Evolutionary conservation across 2,329 filamentous ascomycete genomes (phyloP), one percentile per base, ranked within the genome.

Genomic region (Byssothecium circinans): DNA sequence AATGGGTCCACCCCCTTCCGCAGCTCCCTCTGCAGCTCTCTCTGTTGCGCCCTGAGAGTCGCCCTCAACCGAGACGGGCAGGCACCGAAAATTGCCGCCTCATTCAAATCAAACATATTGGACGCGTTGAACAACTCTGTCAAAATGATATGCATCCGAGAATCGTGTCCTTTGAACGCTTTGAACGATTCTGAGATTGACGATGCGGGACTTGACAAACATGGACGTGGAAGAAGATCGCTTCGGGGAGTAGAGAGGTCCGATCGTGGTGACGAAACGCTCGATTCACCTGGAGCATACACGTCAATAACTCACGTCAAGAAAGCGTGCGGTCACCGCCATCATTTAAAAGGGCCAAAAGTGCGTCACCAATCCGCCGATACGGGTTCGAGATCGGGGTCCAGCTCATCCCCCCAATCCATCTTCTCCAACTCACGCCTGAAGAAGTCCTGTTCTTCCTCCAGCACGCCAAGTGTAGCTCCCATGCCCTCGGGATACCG

Each of bases 401-500:
- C 64, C 23, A 58, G 56, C 4, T 50, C 58, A 19, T 69, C 66
- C 2, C 62, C 65, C 64, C 70, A 68, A 50, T 76, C 76, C 73
- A 79, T 74, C 66, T 74, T 77, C 67, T 78, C 77, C 42, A 79
- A 57, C 61, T 79, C 77, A 29, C 73, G 60, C 10, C 69, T 66
- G 56, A 79, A 79, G 54, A 77, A 79, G 22, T 77, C 77, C 47
- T 73, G 68, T 49, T 76, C 75, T 47, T 74, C 72, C 30, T 70
- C 71, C 22, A 76, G 49, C 23, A 76, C 59, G 5, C 68, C 68
- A 10, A 58, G 64, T 36, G 54, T 62, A 1, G 74, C 70, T 2
- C 76, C 84, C 80, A 96, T 89, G 48, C 86, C 82, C 49, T 91
- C 87, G 17, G 88, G 88, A 64, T 95, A 96, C 53, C 83, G 75